A percentile compares a stretch with the other conserved stretches of the same genome.
phyloP scores from a whole-genome alignment of 2,329 filamentous ascomycete genomes.

The Rutstroemia sp. region DNA sequence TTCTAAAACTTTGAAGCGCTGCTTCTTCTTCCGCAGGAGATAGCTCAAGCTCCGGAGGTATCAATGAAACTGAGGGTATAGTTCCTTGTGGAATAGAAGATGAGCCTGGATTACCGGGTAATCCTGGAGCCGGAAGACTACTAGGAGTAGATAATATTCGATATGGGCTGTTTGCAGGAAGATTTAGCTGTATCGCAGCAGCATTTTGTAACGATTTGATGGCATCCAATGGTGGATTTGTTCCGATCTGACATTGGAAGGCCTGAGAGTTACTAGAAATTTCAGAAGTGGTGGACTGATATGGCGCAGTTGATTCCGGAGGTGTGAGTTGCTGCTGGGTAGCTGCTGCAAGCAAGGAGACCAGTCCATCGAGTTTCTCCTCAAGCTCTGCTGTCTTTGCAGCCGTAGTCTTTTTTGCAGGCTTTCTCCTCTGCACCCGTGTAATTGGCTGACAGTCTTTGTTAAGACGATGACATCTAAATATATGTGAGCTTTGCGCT shows the following conservation, averaged over 20 bases:
- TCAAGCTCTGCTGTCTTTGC: constrained; percentile 15
- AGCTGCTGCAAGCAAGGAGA: constrained; percentile 6
- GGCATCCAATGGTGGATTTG: not conserved
- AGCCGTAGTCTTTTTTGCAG: constrained; percentile 7
- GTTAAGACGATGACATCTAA: constrained; percentile 12
- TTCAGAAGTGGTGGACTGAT: not conserved
- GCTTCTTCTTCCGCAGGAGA: constrained; percentile 33
- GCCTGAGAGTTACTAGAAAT: not conserved
- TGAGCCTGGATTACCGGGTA: not conserved
- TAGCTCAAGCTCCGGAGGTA: constrained; percentile 15
- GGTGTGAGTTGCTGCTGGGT: not conserved
- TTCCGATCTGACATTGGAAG: not conserved
- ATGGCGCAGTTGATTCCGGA: not conserved
- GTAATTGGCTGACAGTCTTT: constrained; percentile 14
- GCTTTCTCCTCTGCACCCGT: constrained; percentile 10
- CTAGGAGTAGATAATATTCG: not conserved
- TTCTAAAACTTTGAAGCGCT: constrained; percentile 36
- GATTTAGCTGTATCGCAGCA: not conserved
- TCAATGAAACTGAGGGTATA: not conserved
- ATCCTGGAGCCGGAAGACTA: not conserved
- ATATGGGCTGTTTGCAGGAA: not conserved
- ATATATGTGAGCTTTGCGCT: not conserved
- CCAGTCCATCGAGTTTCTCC: constrained; percentile 15
- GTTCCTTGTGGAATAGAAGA: not conserved
- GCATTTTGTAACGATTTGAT: not conserved